Evolutionary conservation across 2,329 filamentous ascomycete species (phyloP), one percentile per base, ranked within the genome.

Genomic region (Sporothrix brasiliensis): DNA sequence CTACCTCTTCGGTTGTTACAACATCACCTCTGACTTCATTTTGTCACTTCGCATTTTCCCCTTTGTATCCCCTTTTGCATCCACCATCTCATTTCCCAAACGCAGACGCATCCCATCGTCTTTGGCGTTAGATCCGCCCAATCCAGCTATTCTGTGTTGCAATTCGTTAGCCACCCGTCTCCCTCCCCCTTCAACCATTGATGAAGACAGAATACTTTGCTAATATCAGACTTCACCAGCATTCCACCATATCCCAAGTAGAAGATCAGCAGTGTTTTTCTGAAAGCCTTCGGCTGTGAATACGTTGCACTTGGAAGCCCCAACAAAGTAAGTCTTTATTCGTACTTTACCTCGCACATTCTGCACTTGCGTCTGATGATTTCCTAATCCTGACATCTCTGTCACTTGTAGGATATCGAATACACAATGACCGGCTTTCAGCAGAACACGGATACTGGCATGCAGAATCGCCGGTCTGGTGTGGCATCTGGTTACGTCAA

Each of bases 1-100:
- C 69, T 70, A 71, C 73, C 70, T 34, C 73, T 71, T 70, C 71
- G 73, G 72, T 73, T 53, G 53, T 74, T 72, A 72, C 61, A 74
- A 68, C 71, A 72, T 74, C 68, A 68, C 69, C 67, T 49, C 52
- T 30, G 65, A n/a, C 58, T 49, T 56, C 30, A 34, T 53, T 65
- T 61, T 69, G 58, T 66, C 41, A 41, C 53, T 39, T 47, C 50
- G 16, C 58, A 44, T 65, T 56, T 34, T 47, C 47, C 30, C 58
- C 69, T 70, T 70, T 70, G 47, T 54, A 70, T 69, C 71, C 72
- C 67, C 56, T 72, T 56, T 67, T 71, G 58, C 70, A 69, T 69
- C 41, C 54, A 71, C 66, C 34, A 53, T 52, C 44, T 19, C 69
- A n/a, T 47, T 24, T 67, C 49, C 30, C 61, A 56, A 24, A 47